Evolutionary conservation across 2,329 filamentous ascomycete species (phyloP), one percentile per base, ranked within the genome.

Genomic region (Coniella lustricola): DNA sequence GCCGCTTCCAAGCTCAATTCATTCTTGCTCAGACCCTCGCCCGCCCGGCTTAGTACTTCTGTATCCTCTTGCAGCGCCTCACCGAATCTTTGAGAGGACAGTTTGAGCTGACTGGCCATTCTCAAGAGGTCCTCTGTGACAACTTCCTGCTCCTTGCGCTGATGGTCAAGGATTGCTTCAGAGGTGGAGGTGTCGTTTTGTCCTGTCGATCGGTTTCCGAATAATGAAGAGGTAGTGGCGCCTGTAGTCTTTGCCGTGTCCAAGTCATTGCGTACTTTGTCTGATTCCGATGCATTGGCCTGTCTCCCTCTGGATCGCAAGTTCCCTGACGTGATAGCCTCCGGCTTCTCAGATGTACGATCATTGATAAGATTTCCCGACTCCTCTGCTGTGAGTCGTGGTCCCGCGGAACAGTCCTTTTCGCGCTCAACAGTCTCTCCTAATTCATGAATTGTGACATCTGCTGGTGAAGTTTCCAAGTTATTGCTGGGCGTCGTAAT

Each of bases 111-210:
- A 18, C 77, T 72, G 1, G 91, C 90, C 69, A 96, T 86, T 38
- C 77, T 71, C 18, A 95, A 74, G n/a, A 97, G 82, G 7, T 87
- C 90, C 33, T 79, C 75, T 0, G 90, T 91, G 3, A 97, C 76
- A 31, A 77, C 72, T 64, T 95, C 89, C 66, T 96, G 90, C 68
- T 95, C 89, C 46, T 73, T 73, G 46, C 87, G 84, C 61, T 95
- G 81, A 60, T 85, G 77, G 57, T 87, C 81, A 37, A 95, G 77
- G 29, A 90, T 76, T 1, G 82, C 76, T 68, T 95, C 89, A 1
- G 80, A 75, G 14, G 77, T 76, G 9, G 77, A 71, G 1, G 67
- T 60, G 7, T 67, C 57, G 10, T 67, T 59, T 9, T 49, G 37
- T 14, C 48, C 49, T 14, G 17, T 37, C 8, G 52, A 38, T 20